A percentile compares a stretch with the other conserved stretches of the same genome.
phyloP scores from a whole-genome alignment of 495 filamentous ascomycete species.

The Xylaria flabelliformis region DNA sequence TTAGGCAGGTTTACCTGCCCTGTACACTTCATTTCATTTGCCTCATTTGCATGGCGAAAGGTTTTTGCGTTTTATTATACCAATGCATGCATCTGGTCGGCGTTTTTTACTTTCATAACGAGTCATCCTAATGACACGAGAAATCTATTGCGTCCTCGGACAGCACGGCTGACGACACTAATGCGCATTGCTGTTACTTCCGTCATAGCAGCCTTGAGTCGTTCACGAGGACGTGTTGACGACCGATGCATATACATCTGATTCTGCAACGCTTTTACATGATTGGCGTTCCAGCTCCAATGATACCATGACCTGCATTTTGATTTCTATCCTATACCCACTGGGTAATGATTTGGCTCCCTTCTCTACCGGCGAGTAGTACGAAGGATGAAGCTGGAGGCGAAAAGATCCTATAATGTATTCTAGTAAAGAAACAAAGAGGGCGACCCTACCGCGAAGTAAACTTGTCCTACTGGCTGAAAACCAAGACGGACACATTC shows the following conservation, averaged over 20 bases:
- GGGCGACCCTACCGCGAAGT: conserved; percentile 38
- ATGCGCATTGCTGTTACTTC: conserved; percentile 22
- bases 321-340: conserved; percentile 37
- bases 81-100: conserved; percentile 51
- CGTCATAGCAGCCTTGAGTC: neutral
- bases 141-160: conserved; percentile 43
- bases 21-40: conserved; percentile 48
- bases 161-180: conserved; percentile 16
- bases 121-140: conserved; percentile 33
- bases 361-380: conserved; percentile 35
- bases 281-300: conserved; percentile 45
- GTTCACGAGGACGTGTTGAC: neutral
- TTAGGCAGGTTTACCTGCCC: conserved; percentile 42
- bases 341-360: conserved; percentile 38
- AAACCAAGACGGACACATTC: conserved; percentile 30
- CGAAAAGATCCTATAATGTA: conserved; percentile 35
- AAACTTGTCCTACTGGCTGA: conserved; percentile 13
- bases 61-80: conserved; percentile 46
- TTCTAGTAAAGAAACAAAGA: conserved; percentile 43
- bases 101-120: conserved; percentile 49
- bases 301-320: conserved; percentile 49
- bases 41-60: conserved; percentile 45
- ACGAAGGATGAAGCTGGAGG: conserved; percentile 11
- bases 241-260: conserved; percentile 15
- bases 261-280: conserved; percentile 23